Evolutionary conservation across 208 protist genomes (phyloP), one percentile per base, ranked within the genome.

Genomic region (Jaenimonas drosophilae): DNA sequence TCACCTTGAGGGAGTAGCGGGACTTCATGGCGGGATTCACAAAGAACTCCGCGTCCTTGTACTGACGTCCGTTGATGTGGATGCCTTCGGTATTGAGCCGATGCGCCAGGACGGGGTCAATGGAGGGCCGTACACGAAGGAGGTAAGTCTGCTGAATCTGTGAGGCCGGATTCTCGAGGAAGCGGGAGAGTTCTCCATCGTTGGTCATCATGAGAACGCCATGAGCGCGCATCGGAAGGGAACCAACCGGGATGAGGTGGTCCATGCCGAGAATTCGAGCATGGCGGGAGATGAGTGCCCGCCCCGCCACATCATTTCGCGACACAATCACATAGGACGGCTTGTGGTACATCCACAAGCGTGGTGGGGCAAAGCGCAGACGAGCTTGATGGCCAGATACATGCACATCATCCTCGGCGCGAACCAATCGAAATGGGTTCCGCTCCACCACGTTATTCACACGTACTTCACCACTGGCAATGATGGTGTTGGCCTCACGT

Each of bases 311-410:
- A 36, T 93, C 84, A 52, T 76, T 81, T 38, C 84, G 71, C 9
- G 79, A 88, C 14, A 88, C 78, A n/a, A 89, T 62, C 4, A 93
- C 84, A 45, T 93, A 70, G 27, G 79, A 73, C 6, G 84, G 84
- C 49, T 93, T 93, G 62, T 89, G 79, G 47, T 89, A 93, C 69
- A 93, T 88, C 77, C 80, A 93, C 33, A 93, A 59, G 24, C 84
- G 62, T 20, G 84, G 68, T 7, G 84, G 77, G 17, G 79, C 68
- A 49, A 88, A 88, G 33, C 84, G 76, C 29, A 93, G 58, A 11
- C 84, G 76, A 12, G 63, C 60, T 21, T 50, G 59, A 54, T 93
- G 84, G 7, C 79, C 81, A 4, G 60, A 49, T 33, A 93, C 69
- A 48, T 78, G 64, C 27, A 93, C 58, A 39, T 88, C 72, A 39